Evolutionary conservation across 257 asterid species (phyloP).

Genomic region (Cruciata laevipes): DNA sequence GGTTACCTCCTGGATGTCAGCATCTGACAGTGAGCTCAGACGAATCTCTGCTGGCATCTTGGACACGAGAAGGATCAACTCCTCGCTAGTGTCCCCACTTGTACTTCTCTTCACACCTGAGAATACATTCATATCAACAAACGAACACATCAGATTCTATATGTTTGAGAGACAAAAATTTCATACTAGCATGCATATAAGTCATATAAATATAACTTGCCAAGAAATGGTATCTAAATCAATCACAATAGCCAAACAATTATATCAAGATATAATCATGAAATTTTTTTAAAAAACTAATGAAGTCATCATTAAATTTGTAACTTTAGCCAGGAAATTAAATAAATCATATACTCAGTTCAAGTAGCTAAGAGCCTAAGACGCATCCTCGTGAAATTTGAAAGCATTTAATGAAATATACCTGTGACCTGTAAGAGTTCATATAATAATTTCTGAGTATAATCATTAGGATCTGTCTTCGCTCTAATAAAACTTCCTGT

Average conservation of each 20-base stretch:
- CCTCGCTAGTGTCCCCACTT: constrained; percentile 23
- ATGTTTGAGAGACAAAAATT: not conserved
- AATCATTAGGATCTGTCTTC: constrained; percentile 44
- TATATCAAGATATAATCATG: too few species aligned
- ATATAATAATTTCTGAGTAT: constrained; percentile 28
- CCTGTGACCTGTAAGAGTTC: constrained; percentile 81
- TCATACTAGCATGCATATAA: not conserved
- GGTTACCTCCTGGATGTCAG: constrained; percentile 44
- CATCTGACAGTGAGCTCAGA: constrained; percentile 39
- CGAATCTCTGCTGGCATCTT: constrained; percentile 33
- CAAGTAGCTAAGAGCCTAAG: not conserved
- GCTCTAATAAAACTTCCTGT: constrained; percentile 60
- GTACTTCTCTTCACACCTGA: constrained; percentile 42
- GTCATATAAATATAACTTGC: not conserved
- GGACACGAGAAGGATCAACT: constrained; percentile 34
- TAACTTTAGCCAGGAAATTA: not conserved
- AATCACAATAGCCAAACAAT: not conserved
- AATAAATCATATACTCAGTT: not conserved
- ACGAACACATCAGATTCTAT: not conserved
- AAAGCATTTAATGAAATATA: constrained; percentile 17
- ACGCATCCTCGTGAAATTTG: not conserved
- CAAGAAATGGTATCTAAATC: not conserved
- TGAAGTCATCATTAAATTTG: not conserved
- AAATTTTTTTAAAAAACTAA: too few species aligned
- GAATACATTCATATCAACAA: constrained; percentile 6